Evolutionary conservation across 768 basidiomycete species (phyloP).

Genomic region (Solioccasus polychromus): DNA sequence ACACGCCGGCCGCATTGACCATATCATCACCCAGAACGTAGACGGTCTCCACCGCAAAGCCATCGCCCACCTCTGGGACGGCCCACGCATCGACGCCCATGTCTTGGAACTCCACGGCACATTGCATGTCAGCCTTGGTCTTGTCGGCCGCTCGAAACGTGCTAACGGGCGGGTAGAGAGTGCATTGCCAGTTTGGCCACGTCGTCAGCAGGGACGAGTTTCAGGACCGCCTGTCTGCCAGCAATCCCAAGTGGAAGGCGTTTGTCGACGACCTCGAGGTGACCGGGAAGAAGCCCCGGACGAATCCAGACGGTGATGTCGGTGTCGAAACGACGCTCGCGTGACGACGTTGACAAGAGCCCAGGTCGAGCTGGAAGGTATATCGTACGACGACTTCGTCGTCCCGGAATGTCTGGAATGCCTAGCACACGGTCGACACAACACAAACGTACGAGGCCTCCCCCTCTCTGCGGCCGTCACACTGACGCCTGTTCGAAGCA

Average conservation of each 20-base stretch:
- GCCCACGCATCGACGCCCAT: slow-evolving; percentile 32
- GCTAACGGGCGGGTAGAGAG: slow-evolving; percentile 41
- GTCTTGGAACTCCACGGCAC: slow-evolving; percentile 90
- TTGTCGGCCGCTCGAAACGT: neutral
- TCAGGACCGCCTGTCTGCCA: slow-evolving; percentile 66
- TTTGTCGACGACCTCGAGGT: slow-evolving; percentile 63
- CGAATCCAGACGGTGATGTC: slow-evolving; percentile 94
- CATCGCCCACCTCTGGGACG: slow-evolving; percentile 43
- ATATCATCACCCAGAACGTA: slow-evolving; percentile 87
- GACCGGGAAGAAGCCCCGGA: slow-evolving; percentile 59
- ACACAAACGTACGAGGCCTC: slow-evolving; percentile 51
- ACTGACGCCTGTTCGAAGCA: slow-evolving; percentile 40
- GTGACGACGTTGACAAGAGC: neutral
- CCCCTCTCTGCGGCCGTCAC: neutral
- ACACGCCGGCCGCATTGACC: slow-evolving; percentile 55
- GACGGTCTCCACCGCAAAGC: slow-evolving; percentile 92
- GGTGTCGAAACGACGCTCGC: slow-evolving; percentile 21
- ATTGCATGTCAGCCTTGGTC: slow-evolving; percentile 57
- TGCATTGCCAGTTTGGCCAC: slow-evolving; percentile 77
- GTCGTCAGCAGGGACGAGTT: slow-evolving; percentile 61
- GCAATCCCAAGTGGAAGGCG: slow-evolving; percentile 79
- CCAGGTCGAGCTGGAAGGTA: slow-evolving; percentile 78
- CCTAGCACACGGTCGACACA: slow-evolving; percentile 49
- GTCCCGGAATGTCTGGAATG: slow-evolving; percentile 80
- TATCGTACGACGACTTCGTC: slow-evolving; percentile 72